phyloP scores from a whole-genome alignment of 495 filamentous ascomycete genomes.

The Thermothielavioides terrestris region DNA sequence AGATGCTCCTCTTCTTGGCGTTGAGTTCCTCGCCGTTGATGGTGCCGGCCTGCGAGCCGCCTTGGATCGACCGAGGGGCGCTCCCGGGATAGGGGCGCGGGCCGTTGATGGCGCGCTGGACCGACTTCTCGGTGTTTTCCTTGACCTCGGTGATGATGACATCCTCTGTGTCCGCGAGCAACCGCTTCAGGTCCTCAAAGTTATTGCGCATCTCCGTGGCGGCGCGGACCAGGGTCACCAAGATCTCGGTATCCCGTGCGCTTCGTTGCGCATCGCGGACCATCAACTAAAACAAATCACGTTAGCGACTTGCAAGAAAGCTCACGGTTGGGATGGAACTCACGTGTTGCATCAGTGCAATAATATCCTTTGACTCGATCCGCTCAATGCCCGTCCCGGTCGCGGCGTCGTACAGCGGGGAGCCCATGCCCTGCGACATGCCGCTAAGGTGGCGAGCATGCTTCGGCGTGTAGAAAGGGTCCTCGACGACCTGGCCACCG shows the following conservation, averaged over 20 bases:
- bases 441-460: slow-evolving; percentile 72
- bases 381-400: slow-evolving; percentile 83
- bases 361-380: slow-evolving; percentile 95
- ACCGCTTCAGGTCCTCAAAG: slow-evolving; percentile 92
- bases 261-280: slow-evolving; percentile 95
- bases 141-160: slow-evolving; percentile 75
- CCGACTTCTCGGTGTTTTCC: slow-evolving; percentile 73
- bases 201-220: slow-evolving; percentile 96
- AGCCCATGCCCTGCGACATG: slow-evolving; percentile 82
- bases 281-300: slow-evolving; percentile 62
- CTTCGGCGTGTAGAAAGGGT: slow-evolving; percentile 49
- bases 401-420: slow-evolving; percentile 82
- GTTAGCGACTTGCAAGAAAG: slow-evolving; percentile 27
- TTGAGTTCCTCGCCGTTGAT: slow-evolving; percentile 57
- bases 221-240: slow-evolving; percentile 86
- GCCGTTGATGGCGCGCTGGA: slow-evolving; percentile 73
- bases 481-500: slow-evolving; percentile 41
- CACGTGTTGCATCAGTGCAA: slow-evolving; percentile 95
- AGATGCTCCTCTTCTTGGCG: slow-evolving; percentile 77
- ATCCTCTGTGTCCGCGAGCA: slow-evolving; percentile 78
- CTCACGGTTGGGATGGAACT: slow-evolving; percentile 24
- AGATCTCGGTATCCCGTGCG: slow-evolving; percentile 91
- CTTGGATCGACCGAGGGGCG: slow-evolving; percentile 46
- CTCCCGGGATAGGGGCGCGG: slow-evolving; percentile 75
- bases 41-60: slow-evolving; percentile 52